Conservation (phyloP, 305 asterid species). For the Striga hermonthica region DNA sequence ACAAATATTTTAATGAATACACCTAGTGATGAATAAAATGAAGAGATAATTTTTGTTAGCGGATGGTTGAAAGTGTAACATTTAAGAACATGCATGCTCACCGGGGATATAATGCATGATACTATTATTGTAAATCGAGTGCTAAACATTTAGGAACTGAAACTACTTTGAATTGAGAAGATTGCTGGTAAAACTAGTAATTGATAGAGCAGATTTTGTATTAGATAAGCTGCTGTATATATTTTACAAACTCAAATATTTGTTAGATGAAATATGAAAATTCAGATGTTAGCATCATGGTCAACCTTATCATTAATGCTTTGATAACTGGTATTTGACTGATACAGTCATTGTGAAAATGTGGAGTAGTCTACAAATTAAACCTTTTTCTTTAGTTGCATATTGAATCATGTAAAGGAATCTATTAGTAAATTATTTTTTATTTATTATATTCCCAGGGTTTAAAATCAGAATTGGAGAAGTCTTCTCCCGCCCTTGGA, state of each 20-base stretch:
- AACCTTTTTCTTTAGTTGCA: conserved; percentile 11
- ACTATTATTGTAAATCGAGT: not conserved
- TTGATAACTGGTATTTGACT: conserved; percentile 5
- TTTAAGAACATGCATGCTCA: not conserved
- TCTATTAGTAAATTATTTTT: conserved; percentile 23
- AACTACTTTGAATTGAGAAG: not conserved
- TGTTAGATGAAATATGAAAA: not conserved
- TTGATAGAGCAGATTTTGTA: not conserved
- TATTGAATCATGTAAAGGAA: conserved; percentile 17
- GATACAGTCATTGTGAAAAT: conserved; percentile 13
- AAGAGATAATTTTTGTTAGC: not conserved
- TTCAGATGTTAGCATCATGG: not conserved
- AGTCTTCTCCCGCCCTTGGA: conserved; percentile 91
- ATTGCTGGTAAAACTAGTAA: not conserved
- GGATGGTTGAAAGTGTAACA: conserved; percentile 9
- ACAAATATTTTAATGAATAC: conserved; percentile 10
- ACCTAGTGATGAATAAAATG: conserved; percentile 8
- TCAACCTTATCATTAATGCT: conserved; percentile 2
- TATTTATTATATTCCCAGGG: conserved; percentile 51
- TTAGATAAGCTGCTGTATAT: not conserved
- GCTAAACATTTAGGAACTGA: conserved; percentile 1
- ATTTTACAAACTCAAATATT: not conserved
- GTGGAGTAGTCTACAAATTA: conserved; percentile 13
- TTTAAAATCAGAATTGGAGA: conserved; percentile 90
- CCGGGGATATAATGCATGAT: not conserved